Evolutionary conservation across 1,284 basidiomycete species (phyloP).

Genomic region (Rhodotorula sp.): DNA sequence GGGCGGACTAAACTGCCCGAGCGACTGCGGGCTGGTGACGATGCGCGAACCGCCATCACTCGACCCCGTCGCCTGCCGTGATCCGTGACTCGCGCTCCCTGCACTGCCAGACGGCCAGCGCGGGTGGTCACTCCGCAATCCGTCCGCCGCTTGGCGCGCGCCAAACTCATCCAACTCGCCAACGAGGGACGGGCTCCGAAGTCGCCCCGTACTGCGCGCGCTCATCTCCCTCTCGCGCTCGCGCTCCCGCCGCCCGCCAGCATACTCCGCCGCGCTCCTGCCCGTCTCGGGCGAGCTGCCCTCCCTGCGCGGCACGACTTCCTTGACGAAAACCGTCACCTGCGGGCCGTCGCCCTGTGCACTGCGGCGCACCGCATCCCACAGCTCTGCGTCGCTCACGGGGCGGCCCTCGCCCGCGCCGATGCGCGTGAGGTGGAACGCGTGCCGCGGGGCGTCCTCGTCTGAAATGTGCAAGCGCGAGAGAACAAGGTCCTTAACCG

Average conservation of each 20-base stretch:
- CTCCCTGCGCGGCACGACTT: constrained; percentile 60
- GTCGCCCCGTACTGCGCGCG: neutral
- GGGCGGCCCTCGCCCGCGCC: constrained; percentile 72
- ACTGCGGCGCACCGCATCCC: constrained; percentile 65
- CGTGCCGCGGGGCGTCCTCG: constrained; percentile 71
- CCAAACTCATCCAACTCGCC: constrained; percentile 27
- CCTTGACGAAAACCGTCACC: constrained; percentile 75
- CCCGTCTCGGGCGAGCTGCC: constrained; percentile 39
- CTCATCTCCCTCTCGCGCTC: constrained; percentile 9
- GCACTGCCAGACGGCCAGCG: neutral
- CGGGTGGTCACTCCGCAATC: neutral
- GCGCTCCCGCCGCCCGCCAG: constrained; percentile 20
- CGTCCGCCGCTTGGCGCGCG: neutral
- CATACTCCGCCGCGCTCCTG: constrained; percentile 19
- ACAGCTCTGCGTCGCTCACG: constrained; percentile 66
- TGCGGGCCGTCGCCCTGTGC: constrained; percentile 44
- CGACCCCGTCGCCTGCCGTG: constrained; percentile 3
- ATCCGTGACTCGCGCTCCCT: constrained; percentile 4
- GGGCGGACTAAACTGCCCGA: constrained; percentile 13
- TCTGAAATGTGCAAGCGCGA: constrained; percentile 80
- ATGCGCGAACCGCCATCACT: constrained; percentile 6
- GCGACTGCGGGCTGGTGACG: neutral
- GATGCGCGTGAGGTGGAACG: constrained; percentile 83
- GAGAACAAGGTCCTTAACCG: constrained; percentile 81
- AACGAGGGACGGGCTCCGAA: neutral